Evolutionary conservation across 176 grass and related monocot genomes (phyloP).

Genomic region (Metroxylon sagu): DNA sequence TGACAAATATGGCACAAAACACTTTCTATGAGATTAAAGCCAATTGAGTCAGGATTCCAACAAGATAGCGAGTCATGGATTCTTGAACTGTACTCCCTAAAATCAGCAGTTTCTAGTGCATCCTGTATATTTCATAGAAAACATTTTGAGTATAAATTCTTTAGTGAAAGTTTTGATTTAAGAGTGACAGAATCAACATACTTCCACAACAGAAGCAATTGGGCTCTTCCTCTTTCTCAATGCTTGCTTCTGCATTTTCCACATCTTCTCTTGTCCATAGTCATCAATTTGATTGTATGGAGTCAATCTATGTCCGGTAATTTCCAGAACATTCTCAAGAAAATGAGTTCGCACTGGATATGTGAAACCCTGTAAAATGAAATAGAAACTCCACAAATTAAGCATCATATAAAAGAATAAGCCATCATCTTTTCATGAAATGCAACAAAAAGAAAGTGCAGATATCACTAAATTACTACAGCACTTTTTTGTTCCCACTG

Average conservation of each 20-base stretch:
- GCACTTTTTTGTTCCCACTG: no score
- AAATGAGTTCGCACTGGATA: conserved; percentile 81
- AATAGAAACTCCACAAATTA: conserved; percentile 14
- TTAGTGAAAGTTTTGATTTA: conserved; percentile 4
- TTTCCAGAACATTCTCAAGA: conserved; percentile 90
- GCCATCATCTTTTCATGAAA: no score
- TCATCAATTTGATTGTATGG: conserved; percentile 99
- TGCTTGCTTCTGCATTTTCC: conserved; percentile 99
- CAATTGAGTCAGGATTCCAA: conserved; percentile 99
- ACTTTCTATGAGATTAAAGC: conserved; percentile 96
- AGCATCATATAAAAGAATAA: background rate
- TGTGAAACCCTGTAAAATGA: conserved; percentile 72
- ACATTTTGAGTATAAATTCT: background rate
- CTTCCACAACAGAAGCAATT: conserved; percentile 92
- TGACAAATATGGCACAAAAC: conserved; percentile 84
- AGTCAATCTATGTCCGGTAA: conserved; percentile 72
- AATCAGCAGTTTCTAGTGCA: conserved; percentile 80
- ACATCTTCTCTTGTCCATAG: conserved; percentile 96
- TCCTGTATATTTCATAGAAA: conserved; percentile 40
- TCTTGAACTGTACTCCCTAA: conserved; percentile 62
- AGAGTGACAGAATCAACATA: conserved; percentile 21
- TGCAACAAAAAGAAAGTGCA: no score
- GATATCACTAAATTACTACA: no score
- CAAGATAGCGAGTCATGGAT: conserved; percentile 81
- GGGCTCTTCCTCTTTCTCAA: conserved; percentile 85